phyloP scores from a whole-genome alignment of 1,284 basidiomycete species.

The Ceratobasidium sp. region DNA sequence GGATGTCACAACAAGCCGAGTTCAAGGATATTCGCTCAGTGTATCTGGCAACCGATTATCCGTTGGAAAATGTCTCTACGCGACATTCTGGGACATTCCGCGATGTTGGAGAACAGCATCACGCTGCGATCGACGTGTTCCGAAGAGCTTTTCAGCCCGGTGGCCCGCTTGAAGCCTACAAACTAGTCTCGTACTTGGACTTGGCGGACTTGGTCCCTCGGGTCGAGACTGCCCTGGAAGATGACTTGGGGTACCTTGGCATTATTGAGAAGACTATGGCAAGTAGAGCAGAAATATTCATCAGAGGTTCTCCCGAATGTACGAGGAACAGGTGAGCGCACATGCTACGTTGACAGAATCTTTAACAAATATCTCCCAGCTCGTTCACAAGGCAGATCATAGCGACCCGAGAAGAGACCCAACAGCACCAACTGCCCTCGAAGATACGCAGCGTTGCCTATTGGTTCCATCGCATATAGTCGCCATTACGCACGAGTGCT shows the following conservation, averaged over 20 bases:
- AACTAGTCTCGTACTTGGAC: not conserved
- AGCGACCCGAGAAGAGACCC: not conserved
- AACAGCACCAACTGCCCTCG: not conserved
- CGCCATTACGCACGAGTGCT: not conserved
- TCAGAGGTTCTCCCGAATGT: constrained; percentile 15
- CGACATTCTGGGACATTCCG: constrained; percentile 13
- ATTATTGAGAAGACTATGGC: constrained; percentile 35
- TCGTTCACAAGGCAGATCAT: constrained; percentile 37
- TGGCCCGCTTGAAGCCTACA: constrained; percentile 11
- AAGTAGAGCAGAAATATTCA: constrained; percentile 25
- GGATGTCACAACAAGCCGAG: not conserved
- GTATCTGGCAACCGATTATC: constrained; percentile 38
- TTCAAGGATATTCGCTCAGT: not conserved
- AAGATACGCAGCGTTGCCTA: not conserved
- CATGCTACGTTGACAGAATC: too few relatives aligned
- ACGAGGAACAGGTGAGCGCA: constrained; percentile 28
- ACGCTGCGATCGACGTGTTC: constrained; percentile 12
- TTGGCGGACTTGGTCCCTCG: not conserved
- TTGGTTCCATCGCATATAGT: not conserved
- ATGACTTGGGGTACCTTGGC: constrained; percentile 7
- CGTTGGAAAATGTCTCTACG: not conserved
- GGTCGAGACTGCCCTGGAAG: not conserved
- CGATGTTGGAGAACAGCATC: constrained; percentile 30
- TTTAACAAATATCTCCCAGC: not conserved
- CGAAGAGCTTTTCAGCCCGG: constrained; percentile 32